These are phyloP conservation scores for Cytospora mali DNA, from an alignment of 2,329 filamentous ascomycete species.

Conservation along the genomic window DNA sequence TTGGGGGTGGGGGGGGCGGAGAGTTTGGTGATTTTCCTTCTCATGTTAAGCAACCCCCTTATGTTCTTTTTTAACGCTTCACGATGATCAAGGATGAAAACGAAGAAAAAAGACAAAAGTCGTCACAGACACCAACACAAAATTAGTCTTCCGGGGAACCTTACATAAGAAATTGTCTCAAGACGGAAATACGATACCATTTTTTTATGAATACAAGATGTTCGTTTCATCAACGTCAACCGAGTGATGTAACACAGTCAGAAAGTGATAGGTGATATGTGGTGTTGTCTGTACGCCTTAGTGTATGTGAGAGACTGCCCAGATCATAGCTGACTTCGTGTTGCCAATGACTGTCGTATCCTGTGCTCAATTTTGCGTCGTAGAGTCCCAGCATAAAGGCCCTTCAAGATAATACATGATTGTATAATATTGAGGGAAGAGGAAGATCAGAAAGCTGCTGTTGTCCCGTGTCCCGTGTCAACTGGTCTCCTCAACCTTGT, in stretches of 20 bases:
- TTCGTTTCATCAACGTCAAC: neutral
- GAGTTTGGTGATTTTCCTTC: neutral
- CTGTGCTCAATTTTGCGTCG: neutral
- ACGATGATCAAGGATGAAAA: constrained; percentile 6
- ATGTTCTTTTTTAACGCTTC: constrained; percentile 2
- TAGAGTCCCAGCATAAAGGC: neutral
- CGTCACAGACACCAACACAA: neutral
- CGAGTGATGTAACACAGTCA: no score
- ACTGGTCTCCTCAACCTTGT: no score
- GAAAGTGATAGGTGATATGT: neutral
- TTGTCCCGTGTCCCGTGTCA: no score
- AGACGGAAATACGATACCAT: constrained; percentile 22
- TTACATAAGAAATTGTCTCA: constrained; percentile 27
- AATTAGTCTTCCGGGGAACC: constrained; percentile 5
- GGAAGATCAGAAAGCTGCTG: no score
- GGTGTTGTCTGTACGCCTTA: neutral
- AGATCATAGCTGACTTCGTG: no score
- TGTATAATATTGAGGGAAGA: no score
- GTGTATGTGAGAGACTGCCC: neutral
- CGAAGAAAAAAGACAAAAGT: constrained; percentile 12
- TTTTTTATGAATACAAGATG: neutral
- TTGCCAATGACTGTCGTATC: no score
- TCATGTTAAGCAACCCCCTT: neutral
- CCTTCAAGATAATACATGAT: no score
- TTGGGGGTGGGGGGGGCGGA: neutral